Evolutionary conservation across 108 stramenopile genomes (phyloP).

Genomic region (Nitzschia inconspicua): DNA sequence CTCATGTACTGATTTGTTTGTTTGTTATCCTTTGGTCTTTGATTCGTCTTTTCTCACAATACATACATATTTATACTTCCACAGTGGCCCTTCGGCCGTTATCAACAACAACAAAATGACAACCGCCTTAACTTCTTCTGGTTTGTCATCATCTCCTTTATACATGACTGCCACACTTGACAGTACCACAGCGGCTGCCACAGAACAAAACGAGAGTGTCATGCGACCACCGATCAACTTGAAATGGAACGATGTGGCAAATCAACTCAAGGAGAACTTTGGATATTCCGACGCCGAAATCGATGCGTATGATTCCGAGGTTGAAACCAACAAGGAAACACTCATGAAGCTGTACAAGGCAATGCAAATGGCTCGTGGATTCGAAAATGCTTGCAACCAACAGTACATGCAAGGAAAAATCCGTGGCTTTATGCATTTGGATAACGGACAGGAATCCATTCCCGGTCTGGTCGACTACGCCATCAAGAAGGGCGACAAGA

Average conservation of each 20-base stretch:
- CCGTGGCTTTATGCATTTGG: conserved; percentile 98
- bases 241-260: conserved; percentile 55
- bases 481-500: conserved; percentile 90
- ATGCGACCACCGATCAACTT: conserved; percentile 87
- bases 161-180: conserved; percentile 9
- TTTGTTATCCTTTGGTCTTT: background rate
- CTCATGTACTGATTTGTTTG: background rate
- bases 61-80: background rate
- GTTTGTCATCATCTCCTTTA: background rate
- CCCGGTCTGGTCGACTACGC: conserved; percentile 93
- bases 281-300: conserved; percentile 75
- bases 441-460: conserved; percentile 97
- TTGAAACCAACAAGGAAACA: conserved; percentile 75
- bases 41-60: background rate
- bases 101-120: background rate
- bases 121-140: background rate
- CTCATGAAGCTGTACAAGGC: conserved; percentile 82
- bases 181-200: background rate
- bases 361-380: conserved; percentile 88
- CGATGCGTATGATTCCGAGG: conserved; percentile 48
- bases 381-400: conserved; percentile 98
- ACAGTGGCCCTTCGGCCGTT: background rate
- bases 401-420: conserved; percentile 98
- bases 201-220: background rate
- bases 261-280: conserved; percentile 64